Percentiles rank a stretch among this genome's conserved stretches.
Conservation (phyloP, 2,329 filamentous ascomycete genomes). For the Penicillium olsonii region DNA sequence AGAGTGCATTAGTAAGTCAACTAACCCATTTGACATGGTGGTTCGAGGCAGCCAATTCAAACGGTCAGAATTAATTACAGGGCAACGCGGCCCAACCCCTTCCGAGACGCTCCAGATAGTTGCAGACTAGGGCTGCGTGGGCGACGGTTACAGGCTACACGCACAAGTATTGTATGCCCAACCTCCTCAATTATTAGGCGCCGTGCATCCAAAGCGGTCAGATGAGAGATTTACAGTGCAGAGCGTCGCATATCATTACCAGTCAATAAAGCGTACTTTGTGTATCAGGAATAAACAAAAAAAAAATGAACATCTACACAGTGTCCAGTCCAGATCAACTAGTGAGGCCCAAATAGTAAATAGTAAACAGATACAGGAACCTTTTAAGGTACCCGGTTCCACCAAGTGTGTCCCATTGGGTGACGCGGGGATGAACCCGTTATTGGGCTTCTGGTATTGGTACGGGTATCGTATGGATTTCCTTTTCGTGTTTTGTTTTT, state of each 20-base stretch:
- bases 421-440: conserved; percentile 11
- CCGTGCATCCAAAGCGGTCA: conserved; percentile 9
- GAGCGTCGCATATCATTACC: background rate
- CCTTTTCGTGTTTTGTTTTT: background rate
- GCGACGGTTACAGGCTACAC: conserved; percentile 8
- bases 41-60: conserved; percentile 9
- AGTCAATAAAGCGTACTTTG: background rate
- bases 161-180: conserved; percentile 14
- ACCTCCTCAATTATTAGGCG: conserved; percentile 14
- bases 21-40: conserved; percentile 5
- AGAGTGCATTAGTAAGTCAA: background rate
- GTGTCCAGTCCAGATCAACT: background rate
- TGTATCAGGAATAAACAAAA: background rate
- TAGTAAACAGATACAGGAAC: background rate
- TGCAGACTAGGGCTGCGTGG: conserved; percentile 6
- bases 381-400: conserved; percentile 11
- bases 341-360: background rate
- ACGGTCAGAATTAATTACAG: conserved; percentile 10
- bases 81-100: conserved; percentile 13
- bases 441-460: background rate
- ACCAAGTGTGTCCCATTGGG: conserved; percentile 5
- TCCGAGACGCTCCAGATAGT: conserved; percentile 1
- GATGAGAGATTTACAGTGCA: conserved; percentile 6
- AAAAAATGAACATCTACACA: background rate
- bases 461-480: background rate